Conservation (phyloP, 495 filamentous ascomycete species). For the Penicillium turbatum region DNA sequence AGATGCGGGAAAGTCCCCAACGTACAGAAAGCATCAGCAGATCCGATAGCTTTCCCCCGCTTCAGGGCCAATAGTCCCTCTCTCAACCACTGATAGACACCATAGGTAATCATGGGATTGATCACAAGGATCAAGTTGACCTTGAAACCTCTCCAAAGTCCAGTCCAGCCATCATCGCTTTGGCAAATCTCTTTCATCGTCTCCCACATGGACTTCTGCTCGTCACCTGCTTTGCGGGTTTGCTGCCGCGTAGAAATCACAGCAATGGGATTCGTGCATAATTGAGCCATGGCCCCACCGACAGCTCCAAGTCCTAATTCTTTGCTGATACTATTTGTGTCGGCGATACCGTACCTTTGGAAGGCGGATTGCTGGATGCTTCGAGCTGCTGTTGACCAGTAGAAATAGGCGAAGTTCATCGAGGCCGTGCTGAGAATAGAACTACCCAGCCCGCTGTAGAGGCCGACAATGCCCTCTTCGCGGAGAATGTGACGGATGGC, state of each 20-base stretch:
- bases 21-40: conserved; percentile 78
- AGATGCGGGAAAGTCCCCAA: conserved; percentile 1
- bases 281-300: conserved; percentile 78
- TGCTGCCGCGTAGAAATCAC: conserved; percentile 90
- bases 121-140: conserved; percentile 56
- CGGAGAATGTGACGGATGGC: conserved; percentile 6
- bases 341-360: background rate
- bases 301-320: conserved; percentile 62
- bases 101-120: conserved; percentile 93
- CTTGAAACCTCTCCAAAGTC: conserved; percentile 60
- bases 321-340: conserved; percentile 12
- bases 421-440: conserved; percentile 15
- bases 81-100: conserved; percentile 77
- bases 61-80: conserved; percentile 65
- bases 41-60: conserved; percentile 55
- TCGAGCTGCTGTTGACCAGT: conserved; percentile 14
- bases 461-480: conserved; percentile 11
- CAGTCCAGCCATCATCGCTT: conserved; percentile 74
- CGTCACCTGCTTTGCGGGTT: conserved; percentile 60
- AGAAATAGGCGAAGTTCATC: conserved; percentile 23
- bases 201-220: conserved; percentile 71
- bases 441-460: conserved; percentile 12
- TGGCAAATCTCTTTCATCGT: conserved; percentile 75
- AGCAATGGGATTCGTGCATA: conserved; percentile 85
- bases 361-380: background rate